Conservation (phyloP, 2,329 filamentous ascomycete species). For the Sporothrix euskadiensis region DNA sequence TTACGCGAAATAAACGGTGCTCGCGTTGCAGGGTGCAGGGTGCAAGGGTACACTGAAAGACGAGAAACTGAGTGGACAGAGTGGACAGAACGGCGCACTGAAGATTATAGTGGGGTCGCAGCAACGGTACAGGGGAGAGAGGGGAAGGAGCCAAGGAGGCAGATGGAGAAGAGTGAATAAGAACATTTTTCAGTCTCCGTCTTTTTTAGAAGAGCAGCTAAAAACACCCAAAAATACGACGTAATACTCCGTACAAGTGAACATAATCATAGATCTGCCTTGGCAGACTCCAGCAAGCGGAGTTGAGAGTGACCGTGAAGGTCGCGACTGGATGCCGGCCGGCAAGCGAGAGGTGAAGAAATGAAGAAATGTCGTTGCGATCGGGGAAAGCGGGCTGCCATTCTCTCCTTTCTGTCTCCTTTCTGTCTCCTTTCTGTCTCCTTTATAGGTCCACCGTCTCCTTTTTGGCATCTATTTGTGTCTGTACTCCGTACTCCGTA, state of each 20-base stretch:
- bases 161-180: neutral
- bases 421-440: too few species aligned
- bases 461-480: neutral
- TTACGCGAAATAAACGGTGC: neutral
- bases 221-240: neutral
- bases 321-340: neutral
- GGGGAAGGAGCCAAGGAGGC: neutral
- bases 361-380: neutral
- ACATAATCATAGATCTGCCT: neutral
- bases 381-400: neutral
- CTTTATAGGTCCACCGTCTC: neutral
- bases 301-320: neutral
- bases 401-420: too few species aligned
- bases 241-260: neutral
- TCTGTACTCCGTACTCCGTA: neutral
- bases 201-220: neutral
- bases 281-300: neutral
- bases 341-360: neutral
- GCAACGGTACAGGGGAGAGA: neutral
- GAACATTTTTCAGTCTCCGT: neutral
- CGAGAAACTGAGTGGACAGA: neutral
- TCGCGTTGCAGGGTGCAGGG: neutral
- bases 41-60: neutral
- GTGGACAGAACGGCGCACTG: neutral
- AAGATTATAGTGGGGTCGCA: neutral